Evolutionary conservation across 2,329 filamentous ascomycete species (phyloP), one percentile per base, ranked within the genome.

Genomic region (Paraphoma chrysanthemicola): DNA sequence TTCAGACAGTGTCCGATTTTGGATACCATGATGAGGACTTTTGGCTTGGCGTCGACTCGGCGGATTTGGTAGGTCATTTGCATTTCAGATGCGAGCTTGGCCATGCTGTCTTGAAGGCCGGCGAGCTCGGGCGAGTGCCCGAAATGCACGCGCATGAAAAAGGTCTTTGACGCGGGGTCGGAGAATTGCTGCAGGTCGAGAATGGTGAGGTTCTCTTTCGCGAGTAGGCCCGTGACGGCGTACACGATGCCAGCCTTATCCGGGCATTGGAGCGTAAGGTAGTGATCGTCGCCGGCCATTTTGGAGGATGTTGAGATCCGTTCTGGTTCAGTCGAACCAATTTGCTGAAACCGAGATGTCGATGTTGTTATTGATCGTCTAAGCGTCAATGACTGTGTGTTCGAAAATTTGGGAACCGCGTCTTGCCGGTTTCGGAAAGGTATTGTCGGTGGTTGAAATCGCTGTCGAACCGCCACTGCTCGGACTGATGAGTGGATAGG

Each of bases 131-230:
- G 63, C 4, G 81, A 82, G 57, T 89, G 85, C 9, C 87, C 89
- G 38, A 94, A 94, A 77, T 93, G 91, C 67, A 94, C 90, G 73
- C 91, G 86, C 91, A 95, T 94, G 81, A 95, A 95, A 82, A 95
- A 95, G 55, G 85, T 89, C 73, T 90, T 81, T 17, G 88, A 90
- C 23, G 82, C 85, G 28, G 88, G 86, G 78, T 94, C 91, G 42
- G 88, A 90, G 82, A 92, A 95, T 79, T 95, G 91, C 79, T 93
- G 91, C 62, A 93, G 85, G 78, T 95, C 90, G 62, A 94, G 82
- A 73, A 95, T 91, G 78, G 93, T 95, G 79, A 93, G 84, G 68
- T 87, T 85, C 76, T 91, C 85, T 59, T 84, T 79, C 45, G 90
- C 90, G 61, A 95, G 85, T 67, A 94, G 83, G 60, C 88, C 90